Conservation (phyloP, 176 grass and related monocot species). For the Eleusine indica region DNA sequence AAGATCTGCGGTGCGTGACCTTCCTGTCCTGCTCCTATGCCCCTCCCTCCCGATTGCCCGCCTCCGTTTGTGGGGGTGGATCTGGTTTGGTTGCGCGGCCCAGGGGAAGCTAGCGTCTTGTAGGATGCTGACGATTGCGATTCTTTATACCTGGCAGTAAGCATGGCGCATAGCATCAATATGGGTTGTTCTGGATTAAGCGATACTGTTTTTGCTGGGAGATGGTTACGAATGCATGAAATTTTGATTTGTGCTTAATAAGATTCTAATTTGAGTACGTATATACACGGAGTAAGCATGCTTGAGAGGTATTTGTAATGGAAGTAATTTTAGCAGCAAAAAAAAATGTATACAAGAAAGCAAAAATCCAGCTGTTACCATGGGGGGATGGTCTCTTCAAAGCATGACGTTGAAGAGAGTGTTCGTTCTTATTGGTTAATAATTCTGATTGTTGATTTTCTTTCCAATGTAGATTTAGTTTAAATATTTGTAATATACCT, state of each 20-base stretch:
- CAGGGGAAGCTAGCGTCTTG: background rate
- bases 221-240: background rate
- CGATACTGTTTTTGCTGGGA: constrained; percentile 16
- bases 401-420: background rate
- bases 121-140: background rate
- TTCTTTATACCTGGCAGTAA: background rate
- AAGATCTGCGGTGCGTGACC: constrained; percentile 79
- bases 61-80: constrained; percentile 22
- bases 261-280: background rate
- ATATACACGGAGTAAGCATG: background rate
- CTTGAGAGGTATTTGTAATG: background rate
- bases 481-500: background rate
- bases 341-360: background rate
- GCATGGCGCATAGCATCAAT: constrained; percentile 8
- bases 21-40: background rate
- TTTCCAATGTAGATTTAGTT: background rate
- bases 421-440: constrained; percentile 1
- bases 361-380: background rate
- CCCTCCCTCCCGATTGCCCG: background rate
- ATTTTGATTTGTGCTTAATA: constrained; percentile 23
- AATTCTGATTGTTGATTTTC: background rate
- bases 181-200: background rate
- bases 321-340: background rate
- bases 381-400: background rate
- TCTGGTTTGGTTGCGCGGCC: constrained; percentile 23